Percentiles rank a stretch among this genome's conserved stretches.
Evolutionary conservation across 345 rosid species (phyloP).

Genomic region (Salix viminalis): DNA sequence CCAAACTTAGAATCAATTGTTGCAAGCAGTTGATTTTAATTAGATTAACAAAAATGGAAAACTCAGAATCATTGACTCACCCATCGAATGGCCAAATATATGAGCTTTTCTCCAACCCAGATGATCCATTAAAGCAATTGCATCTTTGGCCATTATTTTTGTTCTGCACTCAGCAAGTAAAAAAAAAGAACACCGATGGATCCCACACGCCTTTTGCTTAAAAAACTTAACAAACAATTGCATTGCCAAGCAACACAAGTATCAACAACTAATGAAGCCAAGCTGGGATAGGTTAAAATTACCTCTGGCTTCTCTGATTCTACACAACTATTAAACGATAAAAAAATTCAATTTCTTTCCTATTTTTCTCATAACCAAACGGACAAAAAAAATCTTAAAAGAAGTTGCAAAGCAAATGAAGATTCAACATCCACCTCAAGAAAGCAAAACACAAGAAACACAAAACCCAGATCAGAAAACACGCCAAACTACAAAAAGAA

Average conservation of each 20-base stretch:
- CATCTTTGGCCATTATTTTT: constrained; percentile 82
- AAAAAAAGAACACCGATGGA: background rate
- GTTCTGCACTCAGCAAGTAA: constrained; percentile 49
- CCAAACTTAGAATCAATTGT: background rate
- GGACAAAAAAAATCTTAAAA: background rate
- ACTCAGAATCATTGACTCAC: constrained; percentile 30
- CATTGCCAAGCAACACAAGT: background rate
- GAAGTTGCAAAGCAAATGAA: background rate
- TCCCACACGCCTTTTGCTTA: background rate
- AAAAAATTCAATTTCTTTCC: background rate
- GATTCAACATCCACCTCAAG: background rate
- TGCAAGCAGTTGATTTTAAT: background rate
- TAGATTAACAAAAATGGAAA: background rate
- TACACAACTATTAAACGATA: background rate
- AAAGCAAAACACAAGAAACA: background rate
- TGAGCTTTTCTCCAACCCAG: constrained; percentile 84
- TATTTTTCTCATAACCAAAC: background rate
- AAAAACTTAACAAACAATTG: background rate
- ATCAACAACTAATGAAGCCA: background rate
- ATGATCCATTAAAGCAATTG: constrained; percentile 77
- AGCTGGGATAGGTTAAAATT: background rate
- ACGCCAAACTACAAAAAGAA: background rate
- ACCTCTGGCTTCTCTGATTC: background rate
- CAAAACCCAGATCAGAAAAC: background rate
- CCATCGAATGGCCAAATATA: constrained; percentile 94